Evolutionary conservation across 495 filamentous ascomycete genomes (phyloP).

Genomic region (Trichoderma orchidacearum): DNA sequence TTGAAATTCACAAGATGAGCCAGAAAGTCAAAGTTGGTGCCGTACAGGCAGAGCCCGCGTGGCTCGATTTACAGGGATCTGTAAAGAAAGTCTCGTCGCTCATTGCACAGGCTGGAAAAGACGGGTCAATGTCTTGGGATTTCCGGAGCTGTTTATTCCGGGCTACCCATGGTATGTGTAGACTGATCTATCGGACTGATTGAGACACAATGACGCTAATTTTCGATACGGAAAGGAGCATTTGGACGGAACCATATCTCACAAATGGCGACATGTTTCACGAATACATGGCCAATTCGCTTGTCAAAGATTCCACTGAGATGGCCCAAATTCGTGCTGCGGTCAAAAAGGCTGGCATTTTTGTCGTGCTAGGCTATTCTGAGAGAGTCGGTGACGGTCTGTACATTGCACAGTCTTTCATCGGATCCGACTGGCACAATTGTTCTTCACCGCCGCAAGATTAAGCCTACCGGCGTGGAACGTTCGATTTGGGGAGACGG

Average conservation of each 20-base stretch:
- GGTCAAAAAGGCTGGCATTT: slow-evolving; percentile 28
- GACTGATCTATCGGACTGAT: slow-evolving; percentile 13
- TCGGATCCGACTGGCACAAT: slow-evolving; percentile 32
- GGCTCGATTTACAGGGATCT: slow-evolving; percentile 36
- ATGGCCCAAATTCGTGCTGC: slow-evolving; percentile 30
- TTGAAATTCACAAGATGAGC: too few relatives aligned
- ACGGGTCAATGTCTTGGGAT: slow-evolving; percentile 38
- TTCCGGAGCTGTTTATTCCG: slow-evolving; percentile 42
- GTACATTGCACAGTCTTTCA: slow-evolving; percentile 44
- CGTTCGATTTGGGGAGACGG: slow-evolving; percentile 46
- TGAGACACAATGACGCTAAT: slow-evolving; percentile 9
- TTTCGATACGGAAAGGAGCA: slow-evolving; percentile 18
- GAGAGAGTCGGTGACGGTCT: slow-evolving; percentile 31
- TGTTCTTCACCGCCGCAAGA: slow-evolving; percentile 33
- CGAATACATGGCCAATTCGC: slow-evolving; percentile 37
- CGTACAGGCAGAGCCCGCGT: slow-evolving; percentile 39
- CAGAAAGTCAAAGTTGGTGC: slow-evolving; percentile 25
- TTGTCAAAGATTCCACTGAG: slow-evolving; percentile 27
- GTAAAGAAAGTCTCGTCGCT: slow-evolving; percentile 38
- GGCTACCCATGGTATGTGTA: slow-evolving; percentile 43
- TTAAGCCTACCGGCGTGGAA: slow-evolving; percentile 50
- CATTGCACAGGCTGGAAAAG: slow-evolving; percentile 34
- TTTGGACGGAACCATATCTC: slow-evolving; percentile 17
- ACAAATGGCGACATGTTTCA: slow-evolving; percentile 28
- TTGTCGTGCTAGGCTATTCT: slow-evolving; percentile 38